phyloP scores from a whole-genome alignment of 257 asterid genomes.

The Nicotiana tabacum region DNA sequence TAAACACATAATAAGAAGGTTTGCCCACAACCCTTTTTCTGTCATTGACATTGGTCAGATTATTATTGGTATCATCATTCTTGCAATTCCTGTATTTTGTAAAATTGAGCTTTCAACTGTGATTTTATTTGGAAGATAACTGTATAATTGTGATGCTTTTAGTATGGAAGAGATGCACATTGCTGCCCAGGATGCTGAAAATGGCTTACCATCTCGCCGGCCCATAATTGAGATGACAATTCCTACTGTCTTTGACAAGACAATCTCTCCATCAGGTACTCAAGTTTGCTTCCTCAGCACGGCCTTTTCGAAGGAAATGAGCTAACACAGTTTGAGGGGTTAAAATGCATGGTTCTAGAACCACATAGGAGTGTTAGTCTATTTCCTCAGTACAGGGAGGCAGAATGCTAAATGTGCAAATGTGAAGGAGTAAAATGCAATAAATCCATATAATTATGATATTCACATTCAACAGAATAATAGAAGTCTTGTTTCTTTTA shows the following conservation, averaged over 20 bases:
- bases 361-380: neutral
- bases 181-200: constrained; percentile 68
- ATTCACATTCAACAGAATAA: neutral
- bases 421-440: neutral
- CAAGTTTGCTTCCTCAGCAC: neutral
- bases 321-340: neutral
- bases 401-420: neutral
- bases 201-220: constrained; percentile 75
- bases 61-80: neutral
- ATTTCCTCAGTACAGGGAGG: neutral
- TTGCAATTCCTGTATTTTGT: neutral
- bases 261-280: constrained; percentile 85
- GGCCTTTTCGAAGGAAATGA: neutral
- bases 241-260: constrained; percentile 83
- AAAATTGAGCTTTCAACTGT: neutral
- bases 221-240: constrained; percentile 98
- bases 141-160: constrained; percentile 1
- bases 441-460: neutral
- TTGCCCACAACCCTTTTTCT: neutral
- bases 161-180: constrained; percentile 82
- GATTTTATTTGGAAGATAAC: neutral
- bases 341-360: neutral
- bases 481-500: neutral
- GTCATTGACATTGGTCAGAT: neutral
- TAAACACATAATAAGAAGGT: neutral